These are phyloP conservation scores for Apiotrichum gracile DNA, from an alignment of 1,284 basidiomycete species.

Conservation along the genomic window DNA sequence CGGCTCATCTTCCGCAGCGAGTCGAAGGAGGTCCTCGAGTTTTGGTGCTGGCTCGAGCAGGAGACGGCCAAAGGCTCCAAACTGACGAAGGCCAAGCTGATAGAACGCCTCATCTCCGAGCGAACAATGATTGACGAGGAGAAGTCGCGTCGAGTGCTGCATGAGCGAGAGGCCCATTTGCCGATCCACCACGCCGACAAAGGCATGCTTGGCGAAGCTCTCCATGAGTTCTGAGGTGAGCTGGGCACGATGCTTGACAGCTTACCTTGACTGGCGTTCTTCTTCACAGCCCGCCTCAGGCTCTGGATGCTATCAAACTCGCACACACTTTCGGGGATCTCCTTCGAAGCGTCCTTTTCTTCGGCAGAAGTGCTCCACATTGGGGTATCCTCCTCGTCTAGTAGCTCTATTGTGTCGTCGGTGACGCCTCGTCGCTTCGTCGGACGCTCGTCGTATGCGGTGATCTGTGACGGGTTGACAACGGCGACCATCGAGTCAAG, in stretches of 20 bases:
- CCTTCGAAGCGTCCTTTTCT: conserved; percentile 46
- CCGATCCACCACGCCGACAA: conserved; percentile 87
- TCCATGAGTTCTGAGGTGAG: conserved; percentile 63
- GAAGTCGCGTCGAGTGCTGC: conserved; percentile 82
- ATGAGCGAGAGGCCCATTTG: conserved; percentile 69
- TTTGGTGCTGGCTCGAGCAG: conserved; percentile 76
- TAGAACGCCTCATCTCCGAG: conserved; percentile 90
- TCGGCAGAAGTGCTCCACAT: conserved; percentile 15
- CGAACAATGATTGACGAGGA: conserved; percentile 77
- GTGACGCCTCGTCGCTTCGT: conserved; percentile 23
- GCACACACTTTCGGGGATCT: conserved; percentile 73
- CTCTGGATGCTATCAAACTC: conserved; percentile 69
- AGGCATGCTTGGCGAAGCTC: conserved; percentile 78
- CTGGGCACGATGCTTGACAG: conserved; percentile 6
- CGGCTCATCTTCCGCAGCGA: conserved; percentile 70
- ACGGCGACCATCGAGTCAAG: conserved; percentile 82
- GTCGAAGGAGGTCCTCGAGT: conserved; percentile 62
- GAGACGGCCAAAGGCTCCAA: conserved; percentile 71
- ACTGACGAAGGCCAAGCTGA: conserved; percentile 86
- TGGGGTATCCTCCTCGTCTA: conserved; percentile 21
- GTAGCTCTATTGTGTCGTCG: not conserved
- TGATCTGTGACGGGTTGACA: conserved; percentile 30
- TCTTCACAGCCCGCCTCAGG: conserved; percentile 59
- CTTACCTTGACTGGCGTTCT: conserved; percentile 65
- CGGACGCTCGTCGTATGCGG: conserved; percentile 21